phyloP scores from a whole-genome alignment of 1,284 basidiomycete species.

The Ceratobasidium theobromae region DNA sequence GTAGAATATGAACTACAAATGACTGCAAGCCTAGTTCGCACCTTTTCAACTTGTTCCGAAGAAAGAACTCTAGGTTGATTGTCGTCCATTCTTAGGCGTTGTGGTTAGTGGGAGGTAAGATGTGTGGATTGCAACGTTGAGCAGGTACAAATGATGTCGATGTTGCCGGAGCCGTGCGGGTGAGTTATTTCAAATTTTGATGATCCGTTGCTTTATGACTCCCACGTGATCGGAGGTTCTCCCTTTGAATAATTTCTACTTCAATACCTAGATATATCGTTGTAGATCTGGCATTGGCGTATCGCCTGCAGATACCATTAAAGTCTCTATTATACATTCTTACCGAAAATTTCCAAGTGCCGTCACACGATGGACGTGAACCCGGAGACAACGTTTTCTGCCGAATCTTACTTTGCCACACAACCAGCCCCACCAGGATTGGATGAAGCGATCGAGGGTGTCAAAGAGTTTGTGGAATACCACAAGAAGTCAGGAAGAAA shows the following conservation, averaged over 20 bases:
- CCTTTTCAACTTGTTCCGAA: constrained; percentile 54
- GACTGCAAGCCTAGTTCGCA: constrained; percentile 36
- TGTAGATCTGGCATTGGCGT: too few relatives aligned
- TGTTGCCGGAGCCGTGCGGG: neutral
- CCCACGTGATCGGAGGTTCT: too few relatives aligned
- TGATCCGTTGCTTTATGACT: neutral
- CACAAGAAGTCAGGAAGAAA: constrained; percentile 65
- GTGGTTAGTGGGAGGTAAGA: too few relatives aligned
- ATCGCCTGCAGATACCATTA: too few relatives aligned
- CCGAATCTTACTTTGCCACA: constrained; percentile 83
- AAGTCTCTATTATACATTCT: too few relatives aligned
- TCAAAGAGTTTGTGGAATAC: constrained; percentile 70
- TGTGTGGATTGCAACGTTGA: neutral
- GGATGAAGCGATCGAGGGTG: constrained; percentile 61
- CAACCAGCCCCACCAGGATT: constrained; percentile 74
- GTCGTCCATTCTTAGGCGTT: too few relatives aligned
- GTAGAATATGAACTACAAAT: neutral
- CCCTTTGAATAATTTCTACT: too few relatives aligned
- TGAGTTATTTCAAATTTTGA: neutral
- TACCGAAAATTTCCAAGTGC: neutral
- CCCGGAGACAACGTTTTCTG: constrained; percentile 57
- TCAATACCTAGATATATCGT: too few relatives aligned
- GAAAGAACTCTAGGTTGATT: too few relatives aligned
- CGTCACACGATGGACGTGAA: neutral
- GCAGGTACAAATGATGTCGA: neutral